Percentiles rank a stretch among this genome's conserved stretches.
Evolutionary conservation across 2,329 filamentous ascomycete genomes (phyloP).

Genomic region (Pseudogymnoascus sp.): DNA sequence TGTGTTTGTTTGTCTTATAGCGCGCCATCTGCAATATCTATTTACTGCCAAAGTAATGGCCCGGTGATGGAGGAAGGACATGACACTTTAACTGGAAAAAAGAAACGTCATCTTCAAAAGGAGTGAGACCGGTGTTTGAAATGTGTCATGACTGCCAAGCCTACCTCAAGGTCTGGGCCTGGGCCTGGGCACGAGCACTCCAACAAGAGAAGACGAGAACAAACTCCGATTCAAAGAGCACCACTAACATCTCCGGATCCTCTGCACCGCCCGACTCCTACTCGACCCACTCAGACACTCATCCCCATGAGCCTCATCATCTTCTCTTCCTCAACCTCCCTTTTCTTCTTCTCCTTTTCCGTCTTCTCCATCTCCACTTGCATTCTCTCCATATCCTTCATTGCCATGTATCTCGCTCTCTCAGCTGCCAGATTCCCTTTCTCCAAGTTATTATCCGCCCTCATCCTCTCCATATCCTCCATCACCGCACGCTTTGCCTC

Average conservation of each 20-base stretch:
- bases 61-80: not conserved
- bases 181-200: not conserved
- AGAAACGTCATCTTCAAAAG: not conserved
- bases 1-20: not conserved
- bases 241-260: not conserved
- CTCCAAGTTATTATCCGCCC: not conserved
- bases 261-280: not conserved
- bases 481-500: no score
- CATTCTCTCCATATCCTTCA: not conserved
- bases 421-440: not conserved
- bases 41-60: not conserved
- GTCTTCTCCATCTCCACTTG: not conserved
- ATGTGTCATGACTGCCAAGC: not conserved
- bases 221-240: not conserved
- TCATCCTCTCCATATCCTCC: not conserved
- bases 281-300: not conserved
- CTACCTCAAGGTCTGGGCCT: not conserved
- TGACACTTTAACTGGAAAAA: not conserved
- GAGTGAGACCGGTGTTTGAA: not conserved
- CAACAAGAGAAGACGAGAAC: not conserved
- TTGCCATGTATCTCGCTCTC: not conserved
- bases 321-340: not conserved
- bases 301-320: not conserved
- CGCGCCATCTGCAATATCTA: no score
- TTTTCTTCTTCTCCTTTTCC: not conserved